Base-by-base conservation (phyloP, 257 asterid species). In the Primulina eburnea region DNA sequence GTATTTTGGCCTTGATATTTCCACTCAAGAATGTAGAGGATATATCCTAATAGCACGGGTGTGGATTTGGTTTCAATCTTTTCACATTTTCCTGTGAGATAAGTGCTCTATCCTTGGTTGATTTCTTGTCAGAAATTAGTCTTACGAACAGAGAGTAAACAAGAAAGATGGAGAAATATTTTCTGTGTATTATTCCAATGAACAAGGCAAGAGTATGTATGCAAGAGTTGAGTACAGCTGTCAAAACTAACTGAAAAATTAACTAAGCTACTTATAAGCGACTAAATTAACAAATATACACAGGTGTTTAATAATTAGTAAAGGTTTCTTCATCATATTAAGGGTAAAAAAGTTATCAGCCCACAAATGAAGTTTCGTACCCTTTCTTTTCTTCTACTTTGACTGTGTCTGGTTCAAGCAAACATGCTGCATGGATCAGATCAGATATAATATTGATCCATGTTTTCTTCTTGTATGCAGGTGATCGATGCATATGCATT, bases 401-500 rank as follows among this genome's bases (percentile, higher is more conserved):
- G 71, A 70, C 62, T 9, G 53, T 58, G 58, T 75, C 73, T 50
- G 21, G 66, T 60, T 72, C 56, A 62, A 64, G 55, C 55, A 62
- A 40, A 67, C 28, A 34, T 24, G 26, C 26, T 24, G 26, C 26
- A 24, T 21, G 61, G 71, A 67, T 56, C 33, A 56, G 11, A 8
- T 58, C 73, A 62, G 68, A 60, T 40, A 33, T 66, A 28, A 62
- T 66, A 55, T 47, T 71, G 70, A 70, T 61, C 60, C 62, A 57
- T 43, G 24, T 29, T 34, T 68, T 68, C 35, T 57, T 52, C 53
- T 77, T 73, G 26, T 77, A 55, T 69, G 76, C 88, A 94, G 99
- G 98, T 94, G 75, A 82, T 94, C 52, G 99, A 94, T 76, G 98
- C 99, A 7, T 88, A 94, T 85, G 98, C 98, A 57, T 83, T 94